Evolutionary conservation across 1,284 basidiomycete species (phyloP), one percentile per base, ranked within the genome.

Genomic region (Ceraceosorus bombacis): DNA sequence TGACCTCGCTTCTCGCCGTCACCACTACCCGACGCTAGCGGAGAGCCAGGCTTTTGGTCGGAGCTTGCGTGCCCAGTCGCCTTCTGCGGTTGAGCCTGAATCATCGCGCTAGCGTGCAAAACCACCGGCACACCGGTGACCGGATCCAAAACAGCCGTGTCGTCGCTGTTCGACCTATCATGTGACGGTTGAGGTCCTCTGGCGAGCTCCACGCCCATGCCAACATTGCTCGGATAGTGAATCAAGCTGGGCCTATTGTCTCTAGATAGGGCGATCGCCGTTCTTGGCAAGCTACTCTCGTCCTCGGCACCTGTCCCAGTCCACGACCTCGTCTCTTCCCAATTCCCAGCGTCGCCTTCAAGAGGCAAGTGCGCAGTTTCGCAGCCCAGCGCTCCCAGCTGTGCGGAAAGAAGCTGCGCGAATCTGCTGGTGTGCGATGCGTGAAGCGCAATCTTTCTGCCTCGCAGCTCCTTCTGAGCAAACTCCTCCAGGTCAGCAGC

Each of bases 81-180:
- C 27, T 27, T 27, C 27, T 1, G 27, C 27, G 1, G 27, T 27
- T 27, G 27, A 27, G 27, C 27, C 27, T 27, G 27, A 27, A 27
- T 27, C 27, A 27, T 27, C 3, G 27, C 57, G 63, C 54, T 12
- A 69, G 60, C 2, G 69, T 27, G 13, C 41, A 55, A 4, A 5
- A 40, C 65, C 36, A 68, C 60, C 0, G 70, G 70, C 3, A 67
- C 68, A 5, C 70, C 70, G 0, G 67, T 69, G 49, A 72, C 65
- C 0, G 70, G 70, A 55, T 72, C 69, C 37, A 72, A 52, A n/a
- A 72, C 67, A 7, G 67, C 70, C 8, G 64, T 64, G 15, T 36
- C 36, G 8, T 6, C 27, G 15, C n/a, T 12, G 52, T 41, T 63
- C 65, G 46, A 52, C 49, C 4, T 50, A 13, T 41, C 27, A 27